Evolutionary conservation across 1,139 yeast species (phyloP).

Genomic region (Taiozyma sp.): DNA sequence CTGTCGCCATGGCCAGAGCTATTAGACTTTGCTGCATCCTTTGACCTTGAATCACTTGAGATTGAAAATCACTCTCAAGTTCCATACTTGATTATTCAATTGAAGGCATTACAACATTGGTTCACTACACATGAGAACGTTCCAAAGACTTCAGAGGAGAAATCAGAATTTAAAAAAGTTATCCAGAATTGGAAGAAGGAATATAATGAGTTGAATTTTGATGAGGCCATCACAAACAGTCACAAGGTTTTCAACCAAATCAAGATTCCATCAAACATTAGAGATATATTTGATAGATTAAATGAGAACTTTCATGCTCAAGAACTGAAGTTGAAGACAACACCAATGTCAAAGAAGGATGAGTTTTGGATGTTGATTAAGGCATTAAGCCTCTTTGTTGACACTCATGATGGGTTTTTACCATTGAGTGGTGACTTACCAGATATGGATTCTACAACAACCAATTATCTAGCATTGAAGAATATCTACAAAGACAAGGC

Average conservation of each 20-base stretch:
- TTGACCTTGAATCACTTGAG: slow-evolving; percentile 43
- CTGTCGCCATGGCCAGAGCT: slow-evolving; percentile 77
- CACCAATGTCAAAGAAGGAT: slow-evolving; percentile 10
- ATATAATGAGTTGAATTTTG: slow-evolving; percentile 54
- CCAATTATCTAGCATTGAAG: slow-evolving; percentile 55
- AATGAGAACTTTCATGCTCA: slow-evolving; percentile 3
- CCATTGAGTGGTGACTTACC: slow-evolving; percentile 80
- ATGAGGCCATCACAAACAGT: slow-evolving; percentile 63
- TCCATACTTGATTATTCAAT: slow-evolving; percentile 67
- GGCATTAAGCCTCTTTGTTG: slow-evolving; percentile 52
- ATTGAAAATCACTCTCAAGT: slow-evolving; percentile 60
- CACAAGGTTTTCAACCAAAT: slow-evolving; percentile 39
- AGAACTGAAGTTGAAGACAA: background rate
- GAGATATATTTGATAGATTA: slow-evolving; percentile 30
- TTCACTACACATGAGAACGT: slow-evolving; percentile 28
- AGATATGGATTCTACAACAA: slow-evolving; percentile 84
- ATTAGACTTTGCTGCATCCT: slow-evolving; percentile 43
- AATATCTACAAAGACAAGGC: slow-evolving; percentile 57
- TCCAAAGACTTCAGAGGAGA: slow-evolving; percentile 45
- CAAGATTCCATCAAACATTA: slow-evolving; percentile 25
- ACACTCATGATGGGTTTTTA: slow-evolving; percentile 34
- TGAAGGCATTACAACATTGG: slow-evolving; percentile 52
- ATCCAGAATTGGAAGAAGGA: slow-evolving; percentile 35
- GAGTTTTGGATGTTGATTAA: slow-evolving; percentile 60
- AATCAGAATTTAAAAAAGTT: slow-evolving; percentile 39